phyloP scores from a whole-genome alignment of 2,329 filamentous ascomycete species.

The Escovopsis sp. region DNA sequence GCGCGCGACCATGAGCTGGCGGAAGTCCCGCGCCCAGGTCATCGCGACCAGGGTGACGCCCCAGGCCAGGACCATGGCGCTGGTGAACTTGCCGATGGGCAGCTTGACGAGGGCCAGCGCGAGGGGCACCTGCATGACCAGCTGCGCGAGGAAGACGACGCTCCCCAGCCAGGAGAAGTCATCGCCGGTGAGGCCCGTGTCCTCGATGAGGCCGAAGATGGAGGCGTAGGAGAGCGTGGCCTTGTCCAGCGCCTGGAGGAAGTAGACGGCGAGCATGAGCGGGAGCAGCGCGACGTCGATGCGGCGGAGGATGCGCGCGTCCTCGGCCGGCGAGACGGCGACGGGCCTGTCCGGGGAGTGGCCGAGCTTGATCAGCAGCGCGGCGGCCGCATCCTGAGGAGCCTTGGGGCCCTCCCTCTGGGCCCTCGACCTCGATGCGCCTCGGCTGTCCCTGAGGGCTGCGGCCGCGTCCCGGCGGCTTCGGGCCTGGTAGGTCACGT shows the following conservation, averaged over 20 bases:
- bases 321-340: slow-evolving; percentile 18
- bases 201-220: slow-evolving; percentile 46
- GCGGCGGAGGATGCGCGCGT: slow-evolving; percentile 20
- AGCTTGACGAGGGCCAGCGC: slow-evolving; percentile 45
- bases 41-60: slow-evolving; percentile 35
- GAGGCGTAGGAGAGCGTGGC: slow-evolving; percentile 46
- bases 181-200: slow-evolving; percentile 39
- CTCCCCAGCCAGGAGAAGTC: slow-evolving; percentile 48
- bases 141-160: slow-evolving; percentile 44
- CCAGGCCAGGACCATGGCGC: slow-evolving; percentile 41
- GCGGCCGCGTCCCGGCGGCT: slow-evolving; percentile 9
- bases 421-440: neutral
- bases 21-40: slow-evolving; percentile 36
- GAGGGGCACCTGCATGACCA: slow-evolving; percentile 41
- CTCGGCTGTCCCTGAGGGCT: slow-evolving; percentile 3
- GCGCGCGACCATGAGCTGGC: slow-evolving; percentile 32
- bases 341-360: slow-evolving; percentile 20
- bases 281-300: slow-evolving; percentile 27
- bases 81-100: slow-evolving; percentile 45
- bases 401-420: neutral
- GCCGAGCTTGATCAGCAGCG: slow-evolving; percentile 27
- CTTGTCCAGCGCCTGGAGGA: slow-evolving; percentile 49
- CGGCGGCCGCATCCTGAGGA: slow-evolving; percentile 29
- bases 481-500: slow-evolving; percentile 13
- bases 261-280: slow-evolving; percentile 44